Percentiles rank a stretch among this genome's conserved stretches.
These are phyloP conservation scores for Wallacemonas sp. DNA, from an alignment of 208 protist genomes.

Conservation along the genomic window DNA sequence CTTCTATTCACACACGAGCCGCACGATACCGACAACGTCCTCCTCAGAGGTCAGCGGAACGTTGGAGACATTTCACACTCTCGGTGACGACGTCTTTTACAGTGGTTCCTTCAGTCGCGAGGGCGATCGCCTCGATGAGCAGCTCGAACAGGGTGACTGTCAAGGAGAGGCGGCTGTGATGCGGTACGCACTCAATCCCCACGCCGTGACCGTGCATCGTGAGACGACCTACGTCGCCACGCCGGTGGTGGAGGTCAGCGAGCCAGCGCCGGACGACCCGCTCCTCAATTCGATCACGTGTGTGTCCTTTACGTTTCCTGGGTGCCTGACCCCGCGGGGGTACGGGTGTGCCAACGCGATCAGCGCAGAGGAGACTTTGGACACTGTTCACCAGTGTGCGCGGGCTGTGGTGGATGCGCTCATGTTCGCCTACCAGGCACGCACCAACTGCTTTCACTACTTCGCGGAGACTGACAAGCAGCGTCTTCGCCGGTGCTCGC, in stretches of 20 bases:
- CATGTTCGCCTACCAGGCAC: constrained; percentile 5
- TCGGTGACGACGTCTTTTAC: background rate
- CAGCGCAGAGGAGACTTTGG: background rate
- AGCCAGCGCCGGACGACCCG: constrained; percentile 1
- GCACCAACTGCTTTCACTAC: constrained; percentile 11
- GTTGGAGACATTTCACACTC: background rate
- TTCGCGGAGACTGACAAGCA: constrained; percentile 6
- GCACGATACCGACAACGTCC: no score
- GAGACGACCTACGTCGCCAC: constrained; percentile 6
- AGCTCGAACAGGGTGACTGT: no score
- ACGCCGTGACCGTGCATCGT: background rate
- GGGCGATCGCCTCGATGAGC: background rate
- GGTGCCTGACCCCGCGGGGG: background rate
- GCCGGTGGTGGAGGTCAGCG: background rate
- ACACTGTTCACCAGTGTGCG: constrained; percentile 5
- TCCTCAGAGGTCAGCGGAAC: background rate
- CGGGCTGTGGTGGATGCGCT: background rate
- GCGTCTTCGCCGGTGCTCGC: constrained; percentile 4
- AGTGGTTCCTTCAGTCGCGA: constrained; percentile 2
- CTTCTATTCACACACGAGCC: no score
- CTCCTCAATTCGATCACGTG: background rate
- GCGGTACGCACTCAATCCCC: constrained; percentile 9
- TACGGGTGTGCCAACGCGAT: background rate
- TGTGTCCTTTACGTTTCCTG: background rate
- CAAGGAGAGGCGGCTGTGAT: no score